Percentiles rank a stretch among this genome's conserved stretches.
These are phyloP conservation scores for Diaporthe sp. DNA, from an alignment of 2,329 filamentous ascomycete species.

Conservation along the genomic window DNA sequence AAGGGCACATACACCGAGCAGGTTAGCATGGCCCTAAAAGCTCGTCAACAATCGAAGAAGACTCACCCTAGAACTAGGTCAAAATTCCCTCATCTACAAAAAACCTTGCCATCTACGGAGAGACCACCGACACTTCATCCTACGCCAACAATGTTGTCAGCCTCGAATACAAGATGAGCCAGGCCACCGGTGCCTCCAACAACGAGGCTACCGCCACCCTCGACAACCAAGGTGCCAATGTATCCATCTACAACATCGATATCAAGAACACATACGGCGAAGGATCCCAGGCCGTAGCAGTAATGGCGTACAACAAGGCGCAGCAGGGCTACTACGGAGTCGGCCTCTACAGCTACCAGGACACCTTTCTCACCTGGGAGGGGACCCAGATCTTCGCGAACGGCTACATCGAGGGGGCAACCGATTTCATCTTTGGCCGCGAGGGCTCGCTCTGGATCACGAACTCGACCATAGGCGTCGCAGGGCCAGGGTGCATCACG, in stretches of 20 bases:
- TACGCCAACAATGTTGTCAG: constrained; percentile 62
- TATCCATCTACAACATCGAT: constrained; percentile 70
- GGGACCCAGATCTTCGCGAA: constrained; percentile 68
- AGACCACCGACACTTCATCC: constrained; percentile 59
- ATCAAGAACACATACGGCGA: constrained; percentile 61
- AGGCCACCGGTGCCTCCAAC: constrained; percentile 15
- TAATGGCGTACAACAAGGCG: constrained; percentile 62
- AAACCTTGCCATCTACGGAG: constrained; percentile 67
- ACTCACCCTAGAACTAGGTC: constrained; percentile 50
- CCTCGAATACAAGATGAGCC: constrained; percentile 28
- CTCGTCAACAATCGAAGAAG: too few species aligned
- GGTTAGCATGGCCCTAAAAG: background rate
- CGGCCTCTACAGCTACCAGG: constrained; percentile 67
- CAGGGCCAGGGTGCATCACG: constrained; percentile 60
- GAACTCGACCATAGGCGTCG: constrained; percentile 61
- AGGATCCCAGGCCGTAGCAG: constrained; percentile 65
- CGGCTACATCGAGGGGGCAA: constrained; percentile 67
- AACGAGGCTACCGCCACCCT: constrained; percentile 56
- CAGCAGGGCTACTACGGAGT: constrained; percentile 70
- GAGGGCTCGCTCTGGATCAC: constrained; percentile 67
- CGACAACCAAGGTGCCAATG: constrained; percentile 56
- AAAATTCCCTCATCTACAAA: constrained; percentile 61
- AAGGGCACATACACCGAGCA: constrained; percentile 70
- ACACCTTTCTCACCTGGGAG: constrained; percentile 63
- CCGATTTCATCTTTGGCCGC: constrained; percentile 72